A percentile compares a stretch with the other conserved stretches of the same genome.
phyloP scores from a whole-genome alignment of 2,329 filamentous ascomycete species.

The Aspergillus sp. region DNA sequence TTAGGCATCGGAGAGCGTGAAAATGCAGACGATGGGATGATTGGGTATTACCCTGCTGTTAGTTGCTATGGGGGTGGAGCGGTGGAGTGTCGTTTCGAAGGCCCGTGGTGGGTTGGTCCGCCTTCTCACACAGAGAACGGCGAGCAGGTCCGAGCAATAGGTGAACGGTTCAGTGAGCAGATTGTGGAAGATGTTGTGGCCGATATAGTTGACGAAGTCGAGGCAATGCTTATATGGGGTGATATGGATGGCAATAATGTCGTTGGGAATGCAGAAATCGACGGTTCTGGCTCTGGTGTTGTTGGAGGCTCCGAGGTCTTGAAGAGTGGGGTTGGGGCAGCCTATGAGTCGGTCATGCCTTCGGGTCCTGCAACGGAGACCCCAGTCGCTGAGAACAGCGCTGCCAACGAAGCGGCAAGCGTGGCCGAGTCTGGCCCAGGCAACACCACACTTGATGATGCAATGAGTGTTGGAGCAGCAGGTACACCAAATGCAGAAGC shows the following conservation, averaged over 20 bases:
- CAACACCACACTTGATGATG: constrained; percentile 17
- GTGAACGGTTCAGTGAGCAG: constrained; percentile 83
- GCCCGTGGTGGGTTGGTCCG: constrained; percentile 86
- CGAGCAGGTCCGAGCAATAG: constrained; percentile 54
- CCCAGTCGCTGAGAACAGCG: constrained; percentile 10
- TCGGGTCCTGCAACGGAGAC: constrained; percentile 1
- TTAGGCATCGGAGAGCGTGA: constrained; percentile 65
- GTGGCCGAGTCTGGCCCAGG: constrained; percentile 8
- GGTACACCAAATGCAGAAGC: constrained; percentile 16
- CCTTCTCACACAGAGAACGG: constrained; percentile 46
- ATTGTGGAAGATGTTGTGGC: constrained; percentile 91
- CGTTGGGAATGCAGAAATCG: constrained; percentile 22
- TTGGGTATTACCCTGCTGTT: constrained; percentile 92
- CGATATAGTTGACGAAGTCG: constrained; percentile 90
- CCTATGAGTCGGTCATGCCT: constrained; percentile 21
- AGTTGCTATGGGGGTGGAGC: constrained; percentile 89
- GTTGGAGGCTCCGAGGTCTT: constrained; percentile 28
- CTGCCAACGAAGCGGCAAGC: constrained; percentile 15
- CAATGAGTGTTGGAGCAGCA: constrained; percentile 16
- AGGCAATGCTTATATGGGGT: constrained; percentile 63
- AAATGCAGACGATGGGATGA: constrained; percentile 86
- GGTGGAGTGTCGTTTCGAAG: constrained; percentile 90
- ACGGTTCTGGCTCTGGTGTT: constrained; percentile 19
- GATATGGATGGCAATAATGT: constrained; percentile 29
- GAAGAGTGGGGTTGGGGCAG: constrained; percentile 27